A percentile compares a stretch with the other conserved stretches of the same genome.
These are phyloP conservation scores for Quercus glauca DNA, from an alignment of 306 rosid species.

Conservation along the genomic window DNA sequence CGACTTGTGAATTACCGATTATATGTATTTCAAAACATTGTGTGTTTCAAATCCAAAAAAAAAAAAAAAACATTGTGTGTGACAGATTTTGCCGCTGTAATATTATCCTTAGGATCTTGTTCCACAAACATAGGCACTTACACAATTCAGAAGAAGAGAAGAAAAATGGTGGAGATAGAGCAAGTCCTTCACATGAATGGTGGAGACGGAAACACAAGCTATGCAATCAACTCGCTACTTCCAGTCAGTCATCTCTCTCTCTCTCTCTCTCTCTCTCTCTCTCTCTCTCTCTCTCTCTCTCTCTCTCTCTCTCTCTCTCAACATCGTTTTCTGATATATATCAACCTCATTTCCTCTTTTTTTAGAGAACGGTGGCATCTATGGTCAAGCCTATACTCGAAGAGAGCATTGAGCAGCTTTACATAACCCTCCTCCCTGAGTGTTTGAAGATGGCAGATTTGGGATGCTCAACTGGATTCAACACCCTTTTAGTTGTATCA, in stretches of 20 bases:
- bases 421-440: not conserved
- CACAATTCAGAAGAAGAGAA: too few relatives aligned
- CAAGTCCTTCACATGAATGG: slow-evolving; percentile 20
- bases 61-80: too few relatives aligned
- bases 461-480: slow-evolving; percentile 37
- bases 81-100: too few relatives aligned
- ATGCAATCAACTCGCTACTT: not conserved
- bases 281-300: not conserved
- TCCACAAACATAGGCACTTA: too few relatives aligned
- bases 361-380: too few relatives aligned
- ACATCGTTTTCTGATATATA: too few relatives aligned
- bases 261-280: not conserved
- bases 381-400: not conserved
- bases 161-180: slow-evolving; percentile 3
- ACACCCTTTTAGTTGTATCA: too few relatives aligned
- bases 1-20: too few relatives aligned
- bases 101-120: too few relatives aligned
- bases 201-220: slow-evolving; percentile 22
- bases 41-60: too few relatives aligned
- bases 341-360: too few relatives aligned
- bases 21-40: too few relatives aligned
- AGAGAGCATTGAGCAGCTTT: slow-evolving; percentile 12
- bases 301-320: not conserved
- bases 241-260: not conserved
- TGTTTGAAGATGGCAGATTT: slow-evolving; percentile 12